These are phyloP conservation scores for Lipomyces spencermartinsiae DNA, from an alignment of 805 yeast genomes.

Conservation along the genomic window DNA sequence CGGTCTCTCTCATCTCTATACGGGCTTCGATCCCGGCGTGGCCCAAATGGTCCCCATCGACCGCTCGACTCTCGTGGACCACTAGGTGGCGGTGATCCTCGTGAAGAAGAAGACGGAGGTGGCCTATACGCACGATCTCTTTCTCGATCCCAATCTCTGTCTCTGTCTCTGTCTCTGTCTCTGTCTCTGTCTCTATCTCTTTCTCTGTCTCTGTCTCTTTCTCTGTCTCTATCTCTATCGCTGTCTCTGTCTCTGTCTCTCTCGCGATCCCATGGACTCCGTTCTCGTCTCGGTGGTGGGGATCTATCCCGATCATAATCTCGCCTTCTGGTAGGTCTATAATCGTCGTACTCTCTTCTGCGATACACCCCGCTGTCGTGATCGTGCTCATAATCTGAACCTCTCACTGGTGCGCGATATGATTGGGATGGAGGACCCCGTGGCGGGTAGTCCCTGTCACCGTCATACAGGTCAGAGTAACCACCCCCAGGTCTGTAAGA, in stretches of 20 bases:
- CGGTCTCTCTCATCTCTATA: constrained; percentile 7
- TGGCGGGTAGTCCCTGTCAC: not conserved
- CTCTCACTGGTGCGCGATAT: constrained; percentile 1
- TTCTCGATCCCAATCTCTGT: constrained; percentile 12
- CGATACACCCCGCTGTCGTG: constrained; percentile 7
- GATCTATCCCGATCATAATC: constrained; percentile 20
- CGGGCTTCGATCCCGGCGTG: constrained; percentile 14
- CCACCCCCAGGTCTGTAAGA: constrained; percentile 24
- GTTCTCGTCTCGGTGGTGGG: constrained; percentile 12
- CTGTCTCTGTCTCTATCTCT: constrained; percentile 15
- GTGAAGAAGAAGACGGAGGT: constrained; percentile 12
- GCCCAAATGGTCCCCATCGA: not conserved
- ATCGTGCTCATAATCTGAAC: not conserved
- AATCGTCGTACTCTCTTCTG: constrained; percentile 17
- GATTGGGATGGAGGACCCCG: not conserved
- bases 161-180: constrained; percentile 27
- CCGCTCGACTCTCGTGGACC: not conserved
- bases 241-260: constrained; percentile 23
- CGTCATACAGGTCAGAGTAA: constrained; percentile 14
- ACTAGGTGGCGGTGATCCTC: constrained; percentile 8
- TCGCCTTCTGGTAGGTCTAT: constrained; percentile 9
- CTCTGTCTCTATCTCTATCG: constrained; percentile 23
- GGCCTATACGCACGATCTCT: constrained; percentile 16
- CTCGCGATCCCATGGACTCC: constrained; percentile 29
- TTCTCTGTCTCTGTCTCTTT: constrained; percentile 14